Evolutionary conservation across 2,329 filamentous ascomycete species (phyloP).

Genomic region (Cucurbitaria berberidis): DNA sequence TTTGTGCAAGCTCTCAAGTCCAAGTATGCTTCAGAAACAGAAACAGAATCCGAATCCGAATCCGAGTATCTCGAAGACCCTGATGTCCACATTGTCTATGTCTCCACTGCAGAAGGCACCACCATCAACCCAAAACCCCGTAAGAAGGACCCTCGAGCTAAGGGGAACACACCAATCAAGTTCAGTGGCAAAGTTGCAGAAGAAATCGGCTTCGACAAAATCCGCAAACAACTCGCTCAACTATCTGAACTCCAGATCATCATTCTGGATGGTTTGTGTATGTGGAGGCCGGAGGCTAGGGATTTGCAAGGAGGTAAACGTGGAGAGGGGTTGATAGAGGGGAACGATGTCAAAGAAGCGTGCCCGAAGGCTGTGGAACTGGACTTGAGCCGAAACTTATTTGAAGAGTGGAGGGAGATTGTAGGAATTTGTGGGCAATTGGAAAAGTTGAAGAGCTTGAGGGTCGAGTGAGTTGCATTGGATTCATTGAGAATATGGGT

Average conservation of each 20-base stretch:
- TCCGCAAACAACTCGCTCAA: constrained; percentile 77
- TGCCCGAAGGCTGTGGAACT: constrained; percentile 72
- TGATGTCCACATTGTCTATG: constrained; percentile 39
- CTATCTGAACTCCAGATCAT: constrained; percentile 80
- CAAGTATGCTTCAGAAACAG: constrained; percentile 73
- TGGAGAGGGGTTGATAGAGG: constrained; percentile 27
- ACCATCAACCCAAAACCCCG: not conserved
- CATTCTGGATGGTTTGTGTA: constrained; percentile 77
- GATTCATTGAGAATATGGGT: not conserved
- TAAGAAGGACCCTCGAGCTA: constrained; percentile 17
- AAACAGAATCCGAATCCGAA: constrained; percentile 6
- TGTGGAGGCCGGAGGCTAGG: constrained; percentile 54
- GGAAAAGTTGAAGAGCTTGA: constrained; percentile 68
- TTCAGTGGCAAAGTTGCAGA: constrained; percentile 84
- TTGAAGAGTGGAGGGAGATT: constrained; percentile 71
- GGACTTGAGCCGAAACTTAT: constrained; percentile 83
- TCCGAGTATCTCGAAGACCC: constrained; percentile 44
- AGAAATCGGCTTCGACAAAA: constrained; percentile 95
- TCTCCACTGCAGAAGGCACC: constrained; percentile 23
- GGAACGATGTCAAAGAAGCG: constrained; percentile 59
- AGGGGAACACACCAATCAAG: constrained; percentile 63
- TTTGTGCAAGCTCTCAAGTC: constrained; percentile 80
- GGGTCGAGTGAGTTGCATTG: constrained; percentile 68
- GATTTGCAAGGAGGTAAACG: constrained; percentile 15
- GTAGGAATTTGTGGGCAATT: constrained; percentile 74